Percentiles rank a stretch among this genome's conserved stretches.
Evolutionary conservation across 2,329 filamentous ascomycete genomes (phyloP).

Genomic region (Graphilbum fragrans): DNA sequence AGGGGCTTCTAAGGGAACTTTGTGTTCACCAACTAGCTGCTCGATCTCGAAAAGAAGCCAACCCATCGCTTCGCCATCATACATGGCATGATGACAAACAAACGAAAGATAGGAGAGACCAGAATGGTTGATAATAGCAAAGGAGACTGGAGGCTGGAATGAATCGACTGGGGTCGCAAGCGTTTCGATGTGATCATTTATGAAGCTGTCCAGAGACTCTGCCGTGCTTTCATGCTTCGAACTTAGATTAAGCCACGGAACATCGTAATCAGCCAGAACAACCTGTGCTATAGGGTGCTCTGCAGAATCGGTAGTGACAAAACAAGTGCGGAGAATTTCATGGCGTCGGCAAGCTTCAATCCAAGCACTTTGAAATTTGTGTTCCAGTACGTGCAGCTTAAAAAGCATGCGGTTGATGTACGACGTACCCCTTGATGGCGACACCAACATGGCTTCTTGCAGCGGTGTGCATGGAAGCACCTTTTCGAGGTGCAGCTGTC

Average conservation of each 20-base stretch:
- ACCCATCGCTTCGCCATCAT: conserved; percentile 70
- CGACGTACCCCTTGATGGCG: conserved; percentile 29
- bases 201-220: conserved; percentile 19
- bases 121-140: conserved; percentile 25
- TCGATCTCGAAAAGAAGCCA: conserved; percentile 62
- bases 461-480: conserved; percentile 76
- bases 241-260: conserved; percentile 26
- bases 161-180: conserved; percentile 31
- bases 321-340: conserved; percentile 66
- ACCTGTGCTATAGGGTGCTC: conserved; percentile 60
- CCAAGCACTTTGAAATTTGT: conserved; percentile 49
- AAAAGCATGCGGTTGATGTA: conserved; percentile 68
- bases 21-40: conserved; percentile 31
- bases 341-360: conserved; percentile 50
- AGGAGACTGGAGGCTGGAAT: conserved; percentile 29
- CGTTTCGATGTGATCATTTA: conserved; percentile 25
- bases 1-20: conserved; percentile 31
- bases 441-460: conserved; percentile 77
- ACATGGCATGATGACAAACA: conserved; percentile 67
- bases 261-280: conserved; percentile 37
- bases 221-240: conserved; percentile 10
- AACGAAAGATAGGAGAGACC: conserved; percentile 29
- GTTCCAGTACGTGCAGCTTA: conserved; percentile 36
- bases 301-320: conserved; percentile 50
- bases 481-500: conserved; percentile 25